phyloP scores from a whole-genome alignment of 2,329 filamentous ascomycete species.

The Paecilomyces fulvus region DNA sequence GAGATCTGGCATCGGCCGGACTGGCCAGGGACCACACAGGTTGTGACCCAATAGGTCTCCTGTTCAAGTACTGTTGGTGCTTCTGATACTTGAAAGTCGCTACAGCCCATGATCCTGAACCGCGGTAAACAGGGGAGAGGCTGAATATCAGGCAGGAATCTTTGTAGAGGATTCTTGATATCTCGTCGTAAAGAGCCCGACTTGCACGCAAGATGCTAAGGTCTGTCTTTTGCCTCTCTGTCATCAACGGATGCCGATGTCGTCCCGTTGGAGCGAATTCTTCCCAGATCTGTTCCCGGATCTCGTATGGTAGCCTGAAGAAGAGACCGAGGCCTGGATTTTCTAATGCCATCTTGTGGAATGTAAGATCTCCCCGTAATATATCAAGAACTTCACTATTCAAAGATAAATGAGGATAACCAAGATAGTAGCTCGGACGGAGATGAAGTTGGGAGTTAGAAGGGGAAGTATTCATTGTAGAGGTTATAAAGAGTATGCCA shows the following conservation, averaged over 20 bases:
- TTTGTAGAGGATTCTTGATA: neutral
- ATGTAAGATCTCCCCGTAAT: neutral
- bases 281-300: constrained; percentile 6
- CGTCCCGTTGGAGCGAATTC: constrained; percentile 4
- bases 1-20: neutral
- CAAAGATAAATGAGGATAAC: neutral
- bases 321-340: constrained; percentile 1
- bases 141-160: neutral
- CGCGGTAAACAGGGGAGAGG: neutral
- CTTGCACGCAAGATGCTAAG: neutral
- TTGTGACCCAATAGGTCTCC: neutral
- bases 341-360: neutral
- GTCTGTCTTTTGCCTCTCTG: neutral
- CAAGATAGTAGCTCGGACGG: neutral
- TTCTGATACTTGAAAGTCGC: neutral
- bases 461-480: neutral
- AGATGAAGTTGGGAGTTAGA: neutral
- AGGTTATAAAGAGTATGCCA: too few relatives aligned
- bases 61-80: neutral
- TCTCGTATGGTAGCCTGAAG: constrained; percentile 5
- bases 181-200: neutral
- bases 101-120: neutral
- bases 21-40: neutral
- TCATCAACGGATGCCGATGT: neutral
- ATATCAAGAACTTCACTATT: neutral